Conservation (phyloP, 257 asterid genomes). For the Osmanthus fragrans region DNA sequence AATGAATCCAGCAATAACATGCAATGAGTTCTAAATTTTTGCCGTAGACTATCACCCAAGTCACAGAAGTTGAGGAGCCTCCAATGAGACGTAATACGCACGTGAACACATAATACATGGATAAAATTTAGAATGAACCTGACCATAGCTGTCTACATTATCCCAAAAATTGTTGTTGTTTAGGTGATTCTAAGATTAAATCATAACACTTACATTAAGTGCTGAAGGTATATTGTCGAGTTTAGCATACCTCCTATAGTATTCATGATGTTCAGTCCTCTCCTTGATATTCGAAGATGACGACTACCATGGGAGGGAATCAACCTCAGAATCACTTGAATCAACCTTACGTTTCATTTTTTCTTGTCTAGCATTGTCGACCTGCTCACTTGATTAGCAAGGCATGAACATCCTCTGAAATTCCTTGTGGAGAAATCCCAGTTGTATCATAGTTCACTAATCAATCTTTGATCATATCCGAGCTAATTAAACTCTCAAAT, state of each 20-base stretch:
- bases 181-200: not conserved
- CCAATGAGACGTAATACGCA: slow-evolving; percentile 64
- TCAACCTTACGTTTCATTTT: slow-evolving; percentile 18
- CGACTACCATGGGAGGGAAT: slow-evolving; percentile 25
- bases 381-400: slow-evolving; percentile 7
- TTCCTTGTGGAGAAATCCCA: slow-evolving; percentile 24
- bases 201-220: slow-evolving; percentile 42
- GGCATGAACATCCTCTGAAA: slow-evolving; percentile 2
- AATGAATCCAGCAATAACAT: slow-evolving; percentile 71
- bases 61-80: slow-evolving; percentile 70
- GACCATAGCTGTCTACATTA: slow-evolving; percentile 55
- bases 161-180: not conserved
- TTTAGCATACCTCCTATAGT: slow-evolving; percentile 42
- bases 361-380: slow-evolving; percentile 28
- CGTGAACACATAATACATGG: not conserved
- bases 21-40: slow-evolving; percentile 46
- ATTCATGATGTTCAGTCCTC: slow-evolving; percentile 18
- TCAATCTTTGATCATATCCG: not conserved
- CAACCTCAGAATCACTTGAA: slow-evolving; percentile 25
- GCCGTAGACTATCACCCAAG: slow-evolving; percentile 43
- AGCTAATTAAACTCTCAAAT: not conserved
- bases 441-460: not conserved
- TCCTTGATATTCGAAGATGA: slow-evolving; percentile 43
- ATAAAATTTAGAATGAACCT: not conserved
- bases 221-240: slow-evolving; percentile 37